Evolutionary conservation across 495 filamentous ascomycete genomes (phyloP).

Genomic region (Aspergillus steynii): DNA sequence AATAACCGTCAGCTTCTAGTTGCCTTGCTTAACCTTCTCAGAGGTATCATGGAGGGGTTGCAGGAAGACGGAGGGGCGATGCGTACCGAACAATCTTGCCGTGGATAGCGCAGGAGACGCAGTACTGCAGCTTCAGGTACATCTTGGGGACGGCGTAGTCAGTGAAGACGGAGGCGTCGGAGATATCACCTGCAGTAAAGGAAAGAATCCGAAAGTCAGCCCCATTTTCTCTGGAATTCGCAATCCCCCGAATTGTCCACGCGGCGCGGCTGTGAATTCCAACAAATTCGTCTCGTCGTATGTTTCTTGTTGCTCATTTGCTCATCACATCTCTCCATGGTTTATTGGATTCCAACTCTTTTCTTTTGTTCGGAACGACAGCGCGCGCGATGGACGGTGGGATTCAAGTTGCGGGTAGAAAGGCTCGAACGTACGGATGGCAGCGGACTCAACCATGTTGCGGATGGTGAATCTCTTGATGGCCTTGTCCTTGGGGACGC

Average conservation of each 20-base stretch:
- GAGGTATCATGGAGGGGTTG: background rate
- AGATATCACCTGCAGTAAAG: conserved; percentile 86
- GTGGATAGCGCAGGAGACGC: conserved; percentile 99
- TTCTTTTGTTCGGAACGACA: conserved; percentile 18
- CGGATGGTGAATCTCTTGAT: conserved; percentile 99
- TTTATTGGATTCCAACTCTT: background rate
- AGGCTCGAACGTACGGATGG: conserved; percentile 82
- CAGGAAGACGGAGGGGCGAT: conserved; percentile 4
- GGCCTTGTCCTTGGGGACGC: conserved; percentile 99
- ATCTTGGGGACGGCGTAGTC: conserved; percentile 99
- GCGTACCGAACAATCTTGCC: conserved; percentile 99
- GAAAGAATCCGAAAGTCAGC: conserved; percentile 18
- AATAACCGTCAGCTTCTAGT: conserved; percentile 6
- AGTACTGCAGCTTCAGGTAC: conserved; percentile 99
- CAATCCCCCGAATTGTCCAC: background rate
- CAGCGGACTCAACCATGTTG: conserved; percentile 99
- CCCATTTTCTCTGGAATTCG: background rate
- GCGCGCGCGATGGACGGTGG: conserved; percentile 16
- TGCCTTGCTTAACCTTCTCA: background rate
- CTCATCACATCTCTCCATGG: background rate
- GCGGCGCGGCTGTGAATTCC: background rate
- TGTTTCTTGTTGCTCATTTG: conserved; percentile 10
- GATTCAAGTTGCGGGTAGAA: conserved; percentile 14
- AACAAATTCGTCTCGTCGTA: background rate
- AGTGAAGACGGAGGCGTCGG: conserved; percentile 96